phyloP scores from a whole-genome alignment of 148 eudicot species.

The Camellia sinensis region DNA sequence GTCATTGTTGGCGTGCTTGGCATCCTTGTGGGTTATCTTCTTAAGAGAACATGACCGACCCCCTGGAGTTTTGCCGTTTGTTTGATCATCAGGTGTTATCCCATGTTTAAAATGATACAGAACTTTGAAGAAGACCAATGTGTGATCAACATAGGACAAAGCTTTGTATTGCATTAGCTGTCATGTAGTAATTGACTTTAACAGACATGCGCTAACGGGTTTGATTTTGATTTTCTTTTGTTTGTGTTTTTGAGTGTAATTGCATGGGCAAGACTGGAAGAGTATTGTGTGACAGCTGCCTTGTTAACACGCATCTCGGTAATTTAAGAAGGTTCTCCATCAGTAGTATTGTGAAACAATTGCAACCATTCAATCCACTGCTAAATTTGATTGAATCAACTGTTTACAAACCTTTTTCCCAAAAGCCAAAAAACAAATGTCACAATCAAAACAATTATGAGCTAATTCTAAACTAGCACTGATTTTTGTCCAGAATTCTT shows the following conservation, averaged over 20 bases:
- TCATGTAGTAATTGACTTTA: slow-evolving; percentile 18
- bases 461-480: not conserved
- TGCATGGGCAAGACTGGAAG: slow-evolving; percentile 3
- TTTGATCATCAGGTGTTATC: slow-evolving; percentile 7
- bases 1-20: slow-evolving; percentile 60
- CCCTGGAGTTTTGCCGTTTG: not conserved
- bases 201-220: slow-evolving; percentile 25
- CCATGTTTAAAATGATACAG: slow-evolving; percentile 9
- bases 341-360: no score
- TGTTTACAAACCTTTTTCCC: not conserved
- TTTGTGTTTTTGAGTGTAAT: slow-evolving; percentile 15
- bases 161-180: slow-evolving; percentile 16
- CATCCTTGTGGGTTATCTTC: slow-evolving; percentile 57
- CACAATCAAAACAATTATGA: not conserved
- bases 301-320: slow-evolving; percentile 11
- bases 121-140: slow-evolving; percentile 14
- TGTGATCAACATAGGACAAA: slow-evolving; percentile 9
- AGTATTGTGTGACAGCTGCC: slow-evolving; percentile 27
- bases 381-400: not conserved
- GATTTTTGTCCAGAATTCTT: not conserved
- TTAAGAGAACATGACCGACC: slow-evolving; percentile 40
- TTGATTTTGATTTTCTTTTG: not conserved
- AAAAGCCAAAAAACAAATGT: not conserved
- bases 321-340: not conserved
- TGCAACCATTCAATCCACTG: not conserved